Conservation (phyloP, 2,329 filamentous ascomycete species). For the Aspergillus phoenicis region DNA sequence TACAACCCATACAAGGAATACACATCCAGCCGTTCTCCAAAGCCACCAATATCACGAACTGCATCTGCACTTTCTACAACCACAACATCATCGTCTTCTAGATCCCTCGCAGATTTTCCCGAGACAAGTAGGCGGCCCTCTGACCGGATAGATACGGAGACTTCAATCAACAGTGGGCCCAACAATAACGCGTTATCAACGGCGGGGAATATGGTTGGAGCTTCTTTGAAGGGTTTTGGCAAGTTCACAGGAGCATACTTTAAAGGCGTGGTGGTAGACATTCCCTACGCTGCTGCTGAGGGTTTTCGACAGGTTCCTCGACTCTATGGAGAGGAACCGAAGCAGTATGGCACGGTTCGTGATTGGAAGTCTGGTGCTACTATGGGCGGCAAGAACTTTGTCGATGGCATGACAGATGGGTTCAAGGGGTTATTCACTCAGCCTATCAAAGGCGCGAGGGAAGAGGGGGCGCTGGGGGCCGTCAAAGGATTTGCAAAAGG, state of each 20-base stretch:
- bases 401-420: slow-evolving; percentile 35
- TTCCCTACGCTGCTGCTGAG: slow-evolving; percentile 41
- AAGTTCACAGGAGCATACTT: slow-evolving; percentile 29
- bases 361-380: slow-evolving; percentile 37
- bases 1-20: slow-evolving; percentile 33
- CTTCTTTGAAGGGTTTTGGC: slow-evolving; percentile 27
- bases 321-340: slow-evolving; percentile 41
- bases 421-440: slow-evolving; percentile 34
- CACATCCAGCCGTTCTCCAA: slow-evolving; percentile 9
- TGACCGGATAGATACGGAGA: neutral
- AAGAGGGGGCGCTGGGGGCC: slow-evolving; percentile 36
- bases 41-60: neutral
- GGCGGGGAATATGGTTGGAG: slow-evolving; percentile 14
- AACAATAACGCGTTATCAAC: slow-evolving; percentile 5
- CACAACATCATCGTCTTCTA: neutral
- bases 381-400: slow-evolving; percentile 38
- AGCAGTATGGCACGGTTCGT: slow-evolving; percentile 35
- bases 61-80: neutral
- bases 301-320: slow-evolving; percentile 39
- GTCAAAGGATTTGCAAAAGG: slow-evolving; percentile 41
- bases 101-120: neutral
- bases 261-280: slow-evolving; percentile 40
- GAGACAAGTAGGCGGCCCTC: neutral
- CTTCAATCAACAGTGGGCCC: neutral
- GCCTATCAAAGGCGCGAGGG: slow-evolving; percentile 34